Evolutionary conservation across 148 eudicot species (phyloP), one percentile per base, ranked within the genome.

Genomic region (Amaranthus hypochondriacus): DNA sequence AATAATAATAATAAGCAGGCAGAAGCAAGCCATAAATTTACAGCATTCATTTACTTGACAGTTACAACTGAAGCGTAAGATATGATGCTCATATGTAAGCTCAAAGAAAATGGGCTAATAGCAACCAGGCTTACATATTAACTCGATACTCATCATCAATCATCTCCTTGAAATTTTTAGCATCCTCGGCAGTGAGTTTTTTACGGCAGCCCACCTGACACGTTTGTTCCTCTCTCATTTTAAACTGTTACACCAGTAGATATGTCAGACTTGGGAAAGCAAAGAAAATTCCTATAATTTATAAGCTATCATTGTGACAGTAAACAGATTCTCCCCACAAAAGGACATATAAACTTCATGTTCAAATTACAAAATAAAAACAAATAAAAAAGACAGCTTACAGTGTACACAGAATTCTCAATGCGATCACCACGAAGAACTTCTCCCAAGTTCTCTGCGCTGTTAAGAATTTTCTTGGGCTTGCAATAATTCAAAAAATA

Each of bases 361-460:
- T 28, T 28, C 39, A 28, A 28, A 28, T 28, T 28, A 28, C 39
- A 28, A 28, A 0, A 28, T 28, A 28, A 46, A 2, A 62, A 60
- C 10, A 15, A 70, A 15, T 10, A 13, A 68, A 63, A 7, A 44
- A 10, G 56, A 21, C 66, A 76, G 61, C 84, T 76, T 65, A 84
- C 87, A 74, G 77, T 74, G 73, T 81, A 84, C 50, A 81, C 82
- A 67, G 88, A 85, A 76, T 85, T 85, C 83, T 86, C 86, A 76
- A 86, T 86, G 48, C 86, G 86, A 66, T 83, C 88, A 53, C 88
- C 88, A 57, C 86, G 88, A 49, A 85, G 88, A 76, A 85, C 86
- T 83, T 85, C 88, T 78, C 86, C 86, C 83, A 83, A 76, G 78
- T 86, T 86, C 72, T 86, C 86, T 14, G 88, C 88, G 71, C 78